Conservation (phyloP, 805 yeast genomes). For the Wickerhamomyces ciferrii region DNA sequence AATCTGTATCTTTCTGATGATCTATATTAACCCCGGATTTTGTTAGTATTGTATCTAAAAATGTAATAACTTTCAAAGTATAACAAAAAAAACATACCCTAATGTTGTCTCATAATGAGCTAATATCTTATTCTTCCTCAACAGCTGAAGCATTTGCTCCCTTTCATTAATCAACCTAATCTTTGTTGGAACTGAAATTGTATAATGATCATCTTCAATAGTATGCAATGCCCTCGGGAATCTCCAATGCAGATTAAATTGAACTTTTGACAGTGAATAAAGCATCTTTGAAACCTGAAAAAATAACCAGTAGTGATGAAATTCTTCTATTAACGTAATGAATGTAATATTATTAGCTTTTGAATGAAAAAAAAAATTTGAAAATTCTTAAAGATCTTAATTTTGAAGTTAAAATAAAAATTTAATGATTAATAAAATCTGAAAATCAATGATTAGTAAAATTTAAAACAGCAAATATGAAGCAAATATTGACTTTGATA, state of each 20-base stretch:
- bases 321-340: no score
- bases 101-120: neutral
- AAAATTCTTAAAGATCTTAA: no score
- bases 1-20: neutral
- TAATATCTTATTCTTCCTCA: neutral
- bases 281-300: no score
- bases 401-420: no score
- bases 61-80: neutral
- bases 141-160: neutral
- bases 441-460: no score
- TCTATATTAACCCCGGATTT: neutral
- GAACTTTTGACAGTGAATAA: neutral
- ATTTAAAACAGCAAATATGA: no score
- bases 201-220: neutral
- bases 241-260: no score
- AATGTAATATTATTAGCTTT: no score
- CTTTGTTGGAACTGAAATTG: neutral
- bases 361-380: no score
- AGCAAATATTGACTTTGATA: no score
- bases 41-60: neutral
- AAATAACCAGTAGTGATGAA: no score
- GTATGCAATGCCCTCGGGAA: neutral
- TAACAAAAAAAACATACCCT: neutral
- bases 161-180: neutral
- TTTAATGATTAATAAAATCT: no score